These are phyloP conservation scores for Lizonia empirigonia DNA, from an alignment of 2,329 filamentous ascomycete species.

Conservation along the genomic window DNA sequence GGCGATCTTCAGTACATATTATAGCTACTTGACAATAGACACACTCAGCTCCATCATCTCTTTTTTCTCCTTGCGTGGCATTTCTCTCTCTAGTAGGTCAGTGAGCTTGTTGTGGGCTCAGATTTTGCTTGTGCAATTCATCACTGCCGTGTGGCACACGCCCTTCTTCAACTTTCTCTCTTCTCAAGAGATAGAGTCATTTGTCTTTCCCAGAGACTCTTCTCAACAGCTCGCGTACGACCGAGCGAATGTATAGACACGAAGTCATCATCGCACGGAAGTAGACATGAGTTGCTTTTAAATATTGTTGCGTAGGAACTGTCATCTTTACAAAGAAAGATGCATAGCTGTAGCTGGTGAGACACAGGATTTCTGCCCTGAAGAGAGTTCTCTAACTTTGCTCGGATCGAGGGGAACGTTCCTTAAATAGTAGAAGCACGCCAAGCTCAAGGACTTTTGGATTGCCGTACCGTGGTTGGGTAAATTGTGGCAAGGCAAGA, in stretches of 20 bases:
- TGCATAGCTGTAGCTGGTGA: slow-evolving; percentile 13
- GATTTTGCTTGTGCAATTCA: slow-evolving; percentile 16
- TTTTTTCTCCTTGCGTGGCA: slow-evolving; percentile 9
- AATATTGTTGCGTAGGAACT: slow-evolving; percentile 6
- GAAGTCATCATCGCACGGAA: slow-evolving; percentile 18
- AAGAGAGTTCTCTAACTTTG: slow-evolving; percentile 11
- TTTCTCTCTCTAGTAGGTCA: slow-evolving; percentile 11
- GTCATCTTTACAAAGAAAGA: slow-evolving; percentile 16
- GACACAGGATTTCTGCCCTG: background rate
- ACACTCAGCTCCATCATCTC: slow-evolving; percentile 5
- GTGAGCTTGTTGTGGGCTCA: slow-evolving; percentile 16
- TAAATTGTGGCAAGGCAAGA: too few relatives aligned
- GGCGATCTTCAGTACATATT: slow-evolving; percentile 7
- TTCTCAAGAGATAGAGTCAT: too few relatives aligned
- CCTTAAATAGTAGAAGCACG: slow-evolving; percentile 5
- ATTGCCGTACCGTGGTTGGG: too few relatives aligned
- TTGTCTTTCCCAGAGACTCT: too few relatives aligned
- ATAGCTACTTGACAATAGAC: slow-evolving; percentile 10
- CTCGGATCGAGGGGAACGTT: slow-evolving; percentile 4
- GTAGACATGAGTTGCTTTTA: slow-evolving; percentile 14
- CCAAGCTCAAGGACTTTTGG: background rate
- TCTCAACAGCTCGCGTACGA: too few relatives aligned
- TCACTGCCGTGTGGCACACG: slow-evolving; percentile 14
- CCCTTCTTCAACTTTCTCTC: too few relatives aligned
- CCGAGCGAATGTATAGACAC: too few relatives aligned